Percentiles rank a stretch among this genome's conserved stretches.
Conservation (phyloP, 768 basidiomycete species). For the Tylopilus rubrobrunneus region DNA sequence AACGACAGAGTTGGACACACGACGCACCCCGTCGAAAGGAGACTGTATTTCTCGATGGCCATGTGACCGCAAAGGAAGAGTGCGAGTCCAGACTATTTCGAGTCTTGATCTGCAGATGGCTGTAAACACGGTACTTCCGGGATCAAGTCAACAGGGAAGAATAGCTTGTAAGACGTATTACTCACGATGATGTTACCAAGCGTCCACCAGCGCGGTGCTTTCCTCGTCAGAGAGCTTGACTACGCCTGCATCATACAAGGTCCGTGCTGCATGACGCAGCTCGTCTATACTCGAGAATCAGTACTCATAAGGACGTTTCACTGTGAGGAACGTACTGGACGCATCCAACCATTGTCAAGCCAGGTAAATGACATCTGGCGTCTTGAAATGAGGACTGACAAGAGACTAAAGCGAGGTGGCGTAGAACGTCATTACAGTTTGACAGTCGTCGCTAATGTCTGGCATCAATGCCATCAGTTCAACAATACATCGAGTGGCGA, state of each 20-base stretch:
- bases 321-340: conserved; percentile 47
- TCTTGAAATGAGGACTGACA: conserved; percentile 57
- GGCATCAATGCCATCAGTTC: neutral
- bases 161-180: neutral
- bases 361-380: conserved; percentile 70
- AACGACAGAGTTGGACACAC: neutral
- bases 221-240: conserved; percentile 66
- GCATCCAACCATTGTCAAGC: conserved; percentile 74
- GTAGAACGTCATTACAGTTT: conserved; percentile 78
- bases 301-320: neutral
- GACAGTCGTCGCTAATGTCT: conserved; percentile 70
- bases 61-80: conserved; percentile 81
- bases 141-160: conserved; percentile 6
- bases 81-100: conserved; percentile 57
- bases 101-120: conserved; percentile 57
- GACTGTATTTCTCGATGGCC: conserved; percentile 72
- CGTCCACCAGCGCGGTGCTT: conserved; percentile 52
- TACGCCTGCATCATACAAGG: conserved; percentile 75
- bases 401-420: conserved; percentile 60
- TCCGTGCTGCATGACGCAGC: conserved; percentile 68
- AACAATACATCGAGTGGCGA: neutral
- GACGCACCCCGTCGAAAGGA: conserved; percentile 67
- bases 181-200: conserved; percentile 64
- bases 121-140: conserved; percentile 57
- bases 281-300: conserved; percentile 46